Evolutionary conservation across 2,329 filamentous ascomycete genomes (phyloP), one percentile per base, ranked within the genome.

Genomic region (Westerdykella ornata): DNA sequence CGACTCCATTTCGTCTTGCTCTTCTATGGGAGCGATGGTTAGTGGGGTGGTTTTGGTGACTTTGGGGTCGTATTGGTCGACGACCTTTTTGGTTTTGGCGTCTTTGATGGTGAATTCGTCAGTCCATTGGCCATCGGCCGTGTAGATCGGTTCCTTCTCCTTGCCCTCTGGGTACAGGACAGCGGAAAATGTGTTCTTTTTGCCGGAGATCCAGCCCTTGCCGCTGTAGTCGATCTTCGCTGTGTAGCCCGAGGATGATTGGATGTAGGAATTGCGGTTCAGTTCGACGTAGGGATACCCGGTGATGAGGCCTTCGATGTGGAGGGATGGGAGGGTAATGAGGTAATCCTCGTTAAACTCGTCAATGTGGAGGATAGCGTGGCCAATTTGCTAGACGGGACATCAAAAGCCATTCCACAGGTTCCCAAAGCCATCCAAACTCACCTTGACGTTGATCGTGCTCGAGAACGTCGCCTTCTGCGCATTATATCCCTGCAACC

Each of bases 401-500:
- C 30, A 15, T 33, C 3, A 33, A n/a, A n/a, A 6, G 13, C 16
- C 8, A 9, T 11, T 16, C 16, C n/a, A 7, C 13, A 17, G 16
- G 8, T 29, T 20, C 20, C 16, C 8, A 19, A 28, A 5, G 9
- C 3, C n/a, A 2, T n/a, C 15, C 7, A 8, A 13, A 35, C 53
- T 13, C 28, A 66, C 65, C 55, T 94, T 95, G 61, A 98, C 84
- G 59, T 90, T 85, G 66, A 97, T 96, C 34, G 90, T 95, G 54
- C 84, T 83, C 48, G 85, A 86, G 68, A 98, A 96, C 13, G 88
- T 94, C 3, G 90, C 89, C 67, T 95, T 97, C 63, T 97, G 92
- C 13, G 86, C 90, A 60, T 97, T 96, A 72, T 95, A 96, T 39
- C 90, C 90, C 71, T 81, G 74, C 16, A 83, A 65, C 55, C 76